Evolutionary conservation across 805 yeast species (phyloP), one percentile per base, ranked within the genome.

Genomic region (Jamesozyma lodderae): DNA sequence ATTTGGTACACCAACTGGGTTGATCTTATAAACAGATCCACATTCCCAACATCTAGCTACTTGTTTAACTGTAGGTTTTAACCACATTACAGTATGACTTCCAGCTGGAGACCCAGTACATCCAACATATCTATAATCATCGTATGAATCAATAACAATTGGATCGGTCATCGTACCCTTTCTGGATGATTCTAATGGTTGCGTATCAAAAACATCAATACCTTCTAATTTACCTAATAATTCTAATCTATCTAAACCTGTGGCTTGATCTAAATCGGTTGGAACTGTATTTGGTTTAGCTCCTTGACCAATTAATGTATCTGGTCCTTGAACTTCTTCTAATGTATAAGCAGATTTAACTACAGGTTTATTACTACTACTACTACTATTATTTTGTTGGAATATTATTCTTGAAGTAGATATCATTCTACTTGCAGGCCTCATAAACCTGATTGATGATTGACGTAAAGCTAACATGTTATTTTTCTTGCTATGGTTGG

Each of bases 11-110:
- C 96, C 96, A 56, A 88, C 73, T 69, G 79, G 81, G 68, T 87
- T 83, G 55, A 88, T 68, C 59, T 83, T 78, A 74, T 82, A 90
- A 51, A 87, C 95, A 53, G 88, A 81, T 67, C 98, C 98, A 67
- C 97, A 90, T 67, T 92, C 96, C 95, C 96, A 85, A 71, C 96
- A 92, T 79, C 98, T 86, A 52, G 83, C 83, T 45, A 81, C 81
- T 66, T 84, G 71, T 35, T 75, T 83, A 48, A 72, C 75, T 51
- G 87, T 81, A 55, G 94, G 94, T 67, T 78, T 79, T 70, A 88
- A 75, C 96, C 96, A 90, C 80, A 79, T 77, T 50, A 85, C 76
- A 55, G 76, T 79, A 68, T 88, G 97, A 50, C 92, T 80, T 47
- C 84, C 94, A 42, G 87, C 94, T 59, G 95, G 96, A 51, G 84